Evolutionary conservation across 306 rosid genomes (phyloP), one percentile per base, ranked within the genome.

Genomic region (Psophocarpus tetragonolobus): DNA sequence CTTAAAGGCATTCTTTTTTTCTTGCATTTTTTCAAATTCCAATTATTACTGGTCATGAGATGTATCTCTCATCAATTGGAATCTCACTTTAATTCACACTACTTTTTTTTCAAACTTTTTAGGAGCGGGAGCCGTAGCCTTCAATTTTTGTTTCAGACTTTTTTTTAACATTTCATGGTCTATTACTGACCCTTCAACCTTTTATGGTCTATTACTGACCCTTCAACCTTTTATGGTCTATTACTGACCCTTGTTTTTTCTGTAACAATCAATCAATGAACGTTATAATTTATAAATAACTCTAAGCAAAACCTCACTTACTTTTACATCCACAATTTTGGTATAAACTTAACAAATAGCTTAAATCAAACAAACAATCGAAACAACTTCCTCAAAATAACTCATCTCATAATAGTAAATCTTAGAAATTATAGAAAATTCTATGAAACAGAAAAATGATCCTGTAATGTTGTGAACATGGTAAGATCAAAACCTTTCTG

Each of bases 401-500:
- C 74, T 68, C 76, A 67, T 38, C 45, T 36, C 69, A 33, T 32
- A 62, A 68, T 0, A 51, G 73, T 67, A 24, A 5, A 67, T 23
- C 45, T 48, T 65, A 68, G 13, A 56, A 69, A 24, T 29, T 39
- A 14, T 5, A 27, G 38, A 73, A 39, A 27, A 61, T 12, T 6
- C 41, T 9, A 35, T 3, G 11, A 29, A 27, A 17, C 61, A 56
- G 27, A 83, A 61, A n/a, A 74, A 41, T n/a, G 33, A 24, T 64
- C 70, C n/a, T 17, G 17, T 2, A 20, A 38, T 60, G 26, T 27
- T 15, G 56, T 44, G 24, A 62, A 29, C n/a, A 41, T 48, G 57
- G 57, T 51, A 81, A 33, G 50, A 65, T 87, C 85, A 93, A 85
- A 93, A 91, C 86, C 91, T 87, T 80, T 93, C 95, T 3, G 95